Percentiles rank a stretch among this genome's conserved stretches.
These are phyloP conservation scores for Trametes gibbosa DNA, from an alignment of 768 basidiomycete genomes.

Conservation along the genomic window DNA sequence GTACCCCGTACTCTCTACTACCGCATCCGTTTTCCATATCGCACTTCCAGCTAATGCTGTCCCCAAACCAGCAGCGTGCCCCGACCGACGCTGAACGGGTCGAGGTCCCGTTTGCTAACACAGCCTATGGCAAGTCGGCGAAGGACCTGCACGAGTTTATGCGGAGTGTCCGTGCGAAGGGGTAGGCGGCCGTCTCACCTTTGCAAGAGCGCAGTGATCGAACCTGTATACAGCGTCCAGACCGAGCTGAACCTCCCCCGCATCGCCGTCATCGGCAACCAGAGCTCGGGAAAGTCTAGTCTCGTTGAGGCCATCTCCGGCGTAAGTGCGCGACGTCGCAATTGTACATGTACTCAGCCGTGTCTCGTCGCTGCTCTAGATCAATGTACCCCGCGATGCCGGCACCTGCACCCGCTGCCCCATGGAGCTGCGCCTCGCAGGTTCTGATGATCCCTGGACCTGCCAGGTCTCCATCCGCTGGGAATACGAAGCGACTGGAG, in stretches of 20 bases:
- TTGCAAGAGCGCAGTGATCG: neutral
- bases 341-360: no score
- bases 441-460: conserved; percentile 17
- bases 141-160: conserved; percentile 19
- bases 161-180: conserved; percentile 12
- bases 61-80: neutral
- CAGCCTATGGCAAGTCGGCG: conserved; percentile 12
- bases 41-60: neutral
- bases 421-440: conserved; percentile 35
- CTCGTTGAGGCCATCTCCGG: conserved; percentile 50
- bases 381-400: conserved; percentile 23
- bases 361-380: no score
- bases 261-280: conserved; percentile 50
- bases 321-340: no score
- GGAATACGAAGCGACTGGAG: conserved; percentile 36
- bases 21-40: neutral
- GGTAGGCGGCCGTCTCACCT: neutral
- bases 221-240: conserved; percentile 33
- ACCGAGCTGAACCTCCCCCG: conserved; percentile 46
- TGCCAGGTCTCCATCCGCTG: conserved; percentile 43
- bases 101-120: neutral
- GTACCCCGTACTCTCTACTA: no score
- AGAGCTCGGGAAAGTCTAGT: conserved; percentile 47
- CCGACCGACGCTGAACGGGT: neutral
- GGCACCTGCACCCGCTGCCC: conserved; percentile 48